phyloP scores from a whole-genome alignment of 1,139 yeast genomes.

The Candida mesenterica region DNA sequence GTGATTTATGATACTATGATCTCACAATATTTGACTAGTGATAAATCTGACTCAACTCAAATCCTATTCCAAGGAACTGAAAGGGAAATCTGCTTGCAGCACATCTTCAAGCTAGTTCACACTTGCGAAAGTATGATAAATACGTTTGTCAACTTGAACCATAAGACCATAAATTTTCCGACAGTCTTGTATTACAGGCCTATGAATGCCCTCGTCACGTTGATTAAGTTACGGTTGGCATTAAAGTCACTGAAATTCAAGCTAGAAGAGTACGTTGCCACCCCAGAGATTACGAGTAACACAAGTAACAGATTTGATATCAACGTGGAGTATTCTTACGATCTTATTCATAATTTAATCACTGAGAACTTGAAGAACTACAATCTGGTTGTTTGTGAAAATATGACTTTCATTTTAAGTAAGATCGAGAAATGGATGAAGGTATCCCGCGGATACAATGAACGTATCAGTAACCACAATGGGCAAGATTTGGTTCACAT shows the following conservation, averaged over 20 bases:
- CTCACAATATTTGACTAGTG: slow-evolving; percentile 6
- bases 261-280: slow-evolving; percentile 6
- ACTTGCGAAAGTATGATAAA: slow-evolving; percentile 46
- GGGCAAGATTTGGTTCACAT: slow-evolving; percentile 34
- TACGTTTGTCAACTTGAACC: slow-evolving; percentile 40
- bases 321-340: slow-evolving; percentile 36
- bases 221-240: slow-evolving; percentile 44
- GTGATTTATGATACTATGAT: slow-evolving; percentile 47
- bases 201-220: slow-evolving; percentile 50
- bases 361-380: slow-evolving; percentile 22
- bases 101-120: slow-evolving; percentile 38
- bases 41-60: neutral
- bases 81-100: slow-evolving; percentile 27
- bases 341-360: slow-evolving; percentile 26
- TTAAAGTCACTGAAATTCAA: slow-evolving; percentile 37
- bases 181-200: slow-evolving; percentile 57
- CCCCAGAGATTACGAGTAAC: slow-evolving; percentile 8
- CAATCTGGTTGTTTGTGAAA: slow-evolving; percentile 38
- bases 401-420: slow-evolving; percentile 42
- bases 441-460: slow-evolving; percentile 30
- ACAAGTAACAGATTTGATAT: slow-evolving; percentile 17
- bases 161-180: slow-evolving; percentile 43
- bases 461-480: slow-evolving; percentile 4
- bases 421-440: slow-evolving; percentile 50
- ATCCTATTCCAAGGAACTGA: slow-evolving; percentile 4